These are phyloP conservation scores for Sisymbrium irio DNA, from an alignment of 345 rosid species.

Conservation along the genomic window DNA sequence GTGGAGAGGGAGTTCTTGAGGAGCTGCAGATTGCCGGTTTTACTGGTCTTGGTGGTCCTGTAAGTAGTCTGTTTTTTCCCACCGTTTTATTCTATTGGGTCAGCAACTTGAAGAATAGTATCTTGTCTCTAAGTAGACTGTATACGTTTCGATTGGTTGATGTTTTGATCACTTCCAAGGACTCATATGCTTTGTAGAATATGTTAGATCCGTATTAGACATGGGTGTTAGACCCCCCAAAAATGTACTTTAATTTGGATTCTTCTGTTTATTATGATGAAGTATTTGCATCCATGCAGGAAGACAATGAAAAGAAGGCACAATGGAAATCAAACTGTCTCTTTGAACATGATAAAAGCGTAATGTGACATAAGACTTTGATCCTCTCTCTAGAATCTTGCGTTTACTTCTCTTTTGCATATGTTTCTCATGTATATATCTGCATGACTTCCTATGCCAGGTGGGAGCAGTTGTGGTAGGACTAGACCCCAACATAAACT, in stretches of 20 bases:
- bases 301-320: conserved; percentile 63
- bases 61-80: conserved; percentile 33
- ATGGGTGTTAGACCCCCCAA: neutral
- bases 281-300: conserved; percentile 49
- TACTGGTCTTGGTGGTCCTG: conserved; percentile 86
- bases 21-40: conserved; percentile 75
- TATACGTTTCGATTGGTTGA: conserved; percentile 1
- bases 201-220: neutral
- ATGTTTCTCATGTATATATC: conserved; percentile 19
- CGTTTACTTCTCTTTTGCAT: neutral
- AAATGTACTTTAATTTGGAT: neutral
- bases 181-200: neutral
- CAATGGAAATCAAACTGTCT: conserved; percentile 56
- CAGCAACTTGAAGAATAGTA: neutral
- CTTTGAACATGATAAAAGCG: conserved; percentile 78
- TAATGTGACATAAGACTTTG: conserved; percentile 37
- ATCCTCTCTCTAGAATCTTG: conserved; percentile 8
- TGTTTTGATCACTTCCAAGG: neutral
- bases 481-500: conserved; percentile 73
- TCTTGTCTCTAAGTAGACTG: neutral
- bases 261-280: neutral
- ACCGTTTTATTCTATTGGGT: neutral
- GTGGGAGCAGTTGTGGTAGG: conserved; percentile 98
- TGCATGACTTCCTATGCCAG: conserved; percentile 40
- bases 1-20: conserved; percentile 75